Evolutionary conservation across 106 monocot species (phyloP).

Genomic region (Hemerocallis citrina): DNA sequence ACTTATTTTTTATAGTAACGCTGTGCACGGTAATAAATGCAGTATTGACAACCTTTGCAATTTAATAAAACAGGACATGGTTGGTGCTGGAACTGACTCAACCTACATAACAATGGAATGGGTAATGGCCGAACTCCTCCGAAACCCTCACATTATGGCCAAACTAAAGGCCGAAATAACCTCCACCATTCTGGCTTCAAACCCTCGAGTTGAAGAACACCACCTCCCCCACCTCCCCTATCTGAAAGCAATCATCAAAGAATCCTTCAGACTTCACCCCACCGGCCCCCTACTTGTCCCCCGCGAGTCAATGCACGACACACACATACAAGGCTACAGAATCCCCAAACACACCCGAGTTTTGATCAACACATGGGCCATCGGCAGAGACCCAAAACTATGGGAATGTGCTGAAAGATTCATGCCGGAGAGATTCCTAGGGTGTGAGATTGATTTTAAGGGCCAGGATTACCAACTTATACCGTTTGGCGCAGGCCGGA

Average conservation of each 20-base stretch:
- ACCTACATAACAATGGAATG: slow-evolving; percentile 15
- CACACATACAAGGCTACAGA: slow-evolving; percentile 9
- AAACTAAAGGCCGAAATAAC: slow-evolving; percentile 17
- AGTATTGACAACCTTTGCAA: too few species aligned
- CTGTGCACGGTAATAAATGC: background rate
- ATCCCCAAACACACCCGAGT: slow-evolving; percentile 7
- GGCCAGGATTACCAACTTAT: slow-evolving; percentile 13
- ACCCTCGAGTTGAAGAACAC: slow-evolving; percentile 2
- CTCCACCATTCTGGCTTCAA: background rate
- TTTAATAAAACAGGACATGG: slow-evolving; percentile 12
- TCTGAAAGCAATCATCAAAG: slow-evolving; percentile 24
- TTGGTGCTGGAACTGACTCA: slow-evolving; percentile 26
- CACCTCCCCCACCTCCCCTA: slow-evolving; percentile 1
- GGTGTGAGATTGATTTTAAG: background rate
- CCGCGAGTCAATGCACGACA: slow-evolving; percentile 9
- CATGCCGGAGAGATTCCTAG: slow-evolving; percentile 11
- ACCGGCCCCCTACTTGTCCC: slow-evolving; percentile 18
- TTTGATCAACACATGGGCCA: slow-evolving; percentile 16
- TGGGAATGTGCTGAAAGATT: slow-evolving; percentile 19
- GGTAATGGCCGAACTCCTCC: slow-evolving; percentile 26
- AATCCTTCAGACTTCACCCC: slow-evolving; percentile 19
- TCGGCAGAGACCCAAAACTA: slow-evolving; percentile 12
- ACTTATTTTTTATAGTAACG: background rate
- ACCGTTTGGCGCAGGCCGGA: slow-evolving; percentile 24
- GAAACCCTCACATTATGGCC: slow-evolving; percentile 12